Evolutionary conservation across 1,284 basidiomycete genomes (phyloP), one percentile per base, ranked within the genome.

Genomic region (Microbotryomycetes sp.): DNA sequence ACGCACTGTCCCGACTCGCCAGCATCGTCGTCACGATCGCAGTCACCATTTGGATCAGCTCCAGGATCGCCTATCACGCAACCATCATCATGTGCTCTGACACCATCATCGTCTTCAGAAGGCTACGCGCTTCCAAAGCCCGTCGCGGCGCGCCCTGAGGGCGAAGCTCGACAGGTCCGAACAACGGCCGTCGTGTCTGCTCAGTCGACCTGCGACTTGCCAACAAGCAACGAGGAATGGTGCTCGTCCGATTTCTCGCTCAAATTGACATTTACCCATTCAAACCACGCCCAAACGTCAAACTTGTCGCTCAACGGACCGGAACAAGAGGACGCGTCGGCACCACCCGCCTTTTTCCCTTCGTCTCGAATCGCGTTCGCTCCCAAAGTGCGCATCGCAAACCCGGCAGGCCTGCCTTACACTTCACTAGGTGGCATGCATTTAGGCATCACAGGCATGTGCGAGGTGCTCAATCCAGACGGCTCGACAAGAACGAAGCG

Each of bases 311-410:
- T 48, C 19, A 4, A 42, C 7, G 6, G 6, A 9, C 3, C 32
- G 4, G 28, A 46, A 26, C 60, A 63, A 1, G 58, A 59, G 4
- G 58, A 52, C 25, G 58, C 63, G 53, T 56, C 56, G 4, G 59
- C 66, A 16, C 73, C 72, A 6, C 72, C 72, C 19, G 72, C 73
- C 4, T 74, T 74, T 61, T 74, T 74, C 61, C 73, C 73, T 22
- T 65, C 69, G n/a, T 67, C 71, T 29, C 65, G 72, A 42, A 71
- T 74, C 56, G 66, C 69, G 45, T 73, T 74, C 61, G 66, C 72
- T 4, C 72, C 73, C 36, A 65, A 70, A n/a, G 56, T 74, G 4
- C 61, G 70, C 22, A 68, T 74, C 60, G 59, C 50, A 28, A 65
- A 61, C 15, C 51, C 56, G 3, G 58, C 56, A 22, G 70, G 70